Conservation (phyloP, 495 filamentous ascomycete species). For the Hypoxylon intermedium region DNA sequence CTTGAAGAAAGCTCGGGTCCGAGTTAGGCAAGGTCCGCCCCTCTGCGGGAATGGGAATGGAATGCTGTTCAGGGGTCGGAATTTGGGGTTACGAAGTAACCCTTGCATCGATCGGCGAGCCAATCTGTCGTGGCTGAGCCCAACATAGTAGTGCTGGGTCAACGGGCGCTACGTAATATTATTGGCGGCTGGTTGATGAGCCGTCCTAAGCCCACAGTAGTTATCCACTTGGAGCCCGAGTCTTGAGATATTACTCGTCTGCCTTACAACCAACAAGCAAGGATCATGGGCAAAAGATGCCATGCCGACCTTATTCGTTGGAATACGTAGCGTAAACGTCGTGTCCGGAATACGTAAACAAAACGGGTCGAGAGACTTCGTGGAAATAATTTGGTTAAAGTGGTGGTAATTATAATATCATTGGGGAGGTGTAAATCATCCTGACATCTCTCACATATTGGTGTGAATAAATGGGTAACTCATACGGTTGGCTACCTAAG, state of each 20-base stretch:
- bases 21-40: background rate
- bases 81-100: background rate
- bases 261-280: constrained; percentile 1
- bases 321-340: too few relatives aligned
- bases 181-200: background rate
- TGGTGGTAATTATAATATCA: too few relatives aligned
- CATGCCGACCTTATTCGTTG: too few relatives aligned
- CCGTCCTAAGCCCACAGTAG: background rate
- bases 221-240: background rate
- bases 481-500: background rate
- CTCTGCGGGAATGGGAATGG: too few relatives aligned
- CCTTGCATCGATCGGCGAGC: background rate
- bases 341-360: too few relatives aligned
- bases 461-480: too few relatives aligned
- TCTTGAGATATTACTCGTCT: background rate
- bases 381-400: too few relatives aligned
- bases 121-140: background rate
- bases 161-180: background rate
- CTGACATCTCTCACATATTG: too few relatives aligned
- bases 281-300: background rate
- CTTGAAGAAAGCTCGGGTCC: background rate
- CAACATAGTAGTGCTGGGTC: background rate
- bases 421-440: too few relatives aligned
- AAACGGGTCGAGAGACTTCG: too few relatives aligned
- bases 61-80: background rate